phyloP scores from a whole-genome alignment of 495 filamentous ascomycete species.

The Amniculicola lignicola region DNA sequence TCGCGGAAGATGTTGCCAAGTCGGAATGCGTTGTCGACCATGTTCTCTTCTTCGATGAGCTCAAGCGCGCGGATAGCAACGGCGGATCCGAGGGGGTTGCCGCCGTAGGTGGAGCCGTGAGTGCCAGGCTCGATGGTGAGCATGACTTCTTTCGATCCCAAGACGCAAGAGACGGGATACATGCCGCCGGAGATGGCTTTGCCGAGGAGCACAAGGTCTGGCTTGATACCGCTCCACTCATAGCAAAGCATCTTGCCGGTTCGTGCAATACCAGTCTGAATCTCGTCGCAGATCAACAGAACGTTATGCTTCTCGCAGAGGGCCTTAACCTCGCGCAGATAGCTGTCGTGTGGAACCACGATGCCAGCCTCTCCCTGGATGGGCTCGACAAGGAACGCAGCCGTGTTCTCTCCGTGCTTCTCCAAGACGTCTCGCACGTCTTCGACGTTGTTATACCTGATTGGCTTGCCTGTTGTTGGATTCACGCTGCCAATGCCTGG shows the following conservation, averaged over 20 bases:
- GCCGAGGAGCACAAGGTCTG: slow-evolving; percentile 88
- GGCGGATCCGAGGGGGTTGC: slow-evolving; percentile 94
- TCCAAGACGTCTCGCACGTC: slow-evolving; percentile 78
- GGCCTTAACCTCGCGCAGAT: slow-evolving; percentile 73
- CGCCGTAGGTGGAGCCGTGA: slow-evolving; percentile 95
- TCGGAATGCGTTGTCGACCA: slow-evolving; percentile 75
- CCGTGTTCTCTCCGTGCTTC: slow-evolving; percentile 76
- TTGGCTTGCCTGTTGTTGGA: slow-evolving; percentile 72
- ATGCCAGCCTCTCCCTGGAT: slow-evolving; percentile 99
- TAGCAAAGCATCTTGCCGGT: slow-evolving; percentile 91
- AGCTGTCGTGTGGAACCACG: slow-evolving; percentile 87
- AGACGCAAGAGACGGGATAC: slow-evolving; percentile 95
- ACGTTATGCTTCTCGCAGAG: slow-evolving; percentile 94
- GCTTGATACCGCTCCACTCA: slow-evolving; percentile 92
- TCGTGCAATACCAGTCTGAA: slow-evolving; percentile 94
- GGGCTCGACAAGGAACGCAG: slow-evolving; percentile 93
- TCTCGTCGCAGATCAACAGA: slow-evolving; percentile 95
- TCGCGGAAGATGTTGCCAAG: slow-evolving; percentile 83
- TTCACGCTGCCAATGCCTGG: slow-evolving; percentile 77
- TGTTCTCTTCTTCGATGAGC: slow-evolving; percentile 83
- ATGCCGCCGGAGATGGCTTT: slow-evolving; percentile 98
- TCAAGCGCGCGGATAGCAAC: slow-evolving; percentile 96
- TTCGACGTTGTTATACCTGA: slow-evolving; percentile 80
- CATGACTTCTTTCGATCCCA: slow-evolving; percentile 90
- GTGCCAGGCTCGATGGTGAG: slow-evolving; percentile 95